Percentiles rank a stretch among this genome's conserved stretches.
Evolutionary conservation across 441 rosid species (phyloP).

Genomic region (Corymbia citriodora): DNA sequence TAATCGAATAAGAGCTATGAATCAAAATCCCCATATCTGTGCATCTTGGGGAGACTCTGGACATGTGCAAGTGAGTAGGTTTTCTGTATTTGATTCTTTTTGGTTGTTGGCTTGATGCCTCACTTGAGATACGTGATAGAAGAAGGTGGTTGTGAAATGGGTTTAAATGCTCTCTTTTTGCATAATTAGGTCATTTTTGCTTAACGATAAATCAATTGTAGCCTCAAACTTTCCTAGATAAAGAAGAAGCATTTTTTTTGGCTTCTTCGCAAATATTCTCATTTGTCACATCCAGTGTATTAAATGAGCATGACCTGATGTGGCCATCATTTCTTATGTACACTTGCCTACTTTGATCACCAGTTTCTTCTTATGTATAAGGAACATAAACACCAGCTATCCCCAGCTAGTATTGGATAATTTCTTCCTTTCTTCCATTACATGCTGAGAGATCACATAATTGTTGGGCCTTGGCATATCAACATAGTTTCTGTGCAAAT

Average conservation of each 20-base stretch:
- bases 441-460: background rate
- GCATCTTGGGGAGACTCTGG: constrained; percentile 96
- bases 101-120: background rate
- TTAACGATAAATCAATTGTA: background rate
- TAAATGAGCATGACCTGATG: background rate
- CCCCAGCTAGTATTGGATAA: background rate
- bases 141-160: background rate
- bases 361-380: background rate
- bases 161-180: background rate
- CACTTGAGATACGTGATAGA: background rate
- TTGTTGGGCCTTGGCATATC: background rate
- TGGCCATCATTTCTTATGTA: background rate
- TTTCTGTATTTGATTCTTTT: background rate
- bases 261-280: background rate
- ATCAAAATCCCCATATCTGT: constrained; percentile 82
- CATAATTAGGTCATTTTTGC: background rate
- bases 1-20: constrained; percentile 93
- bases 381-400: background rate
- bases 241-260: background rate
- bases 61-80: constrained; percentile 66
- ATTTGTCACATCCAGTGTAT: background rate
- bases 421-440: background rate
- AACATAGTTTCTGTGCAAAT: background rate
- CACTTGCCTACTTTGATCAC: background rate
- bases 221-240: background rate